Conservation (phyloP, 306 rosid species). For the Quercus bicolor region DNA sequence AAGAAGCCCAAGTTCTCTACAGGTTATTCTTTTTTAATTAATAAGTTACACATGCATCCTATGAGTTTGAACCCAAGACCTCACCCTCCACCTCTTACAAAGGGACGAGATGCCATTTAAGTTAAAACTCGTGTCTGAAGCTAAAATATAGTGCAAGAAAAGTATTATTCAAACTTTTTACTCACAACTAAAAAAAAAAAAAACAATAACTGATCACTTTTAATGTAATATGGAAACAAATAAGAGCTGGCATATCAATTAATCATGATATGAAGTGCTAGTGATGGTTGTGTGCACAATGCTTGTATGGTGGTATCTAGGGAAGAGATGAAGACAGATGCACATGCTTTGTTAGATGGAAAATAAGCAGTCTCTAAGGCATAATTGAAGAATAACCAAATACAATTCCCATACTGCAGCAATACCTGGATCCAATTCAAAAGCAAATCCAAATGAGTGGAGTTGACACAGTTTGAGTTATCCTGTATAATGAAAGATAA, state of each 20-base stretch:
- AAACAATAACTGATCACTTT: background rate
- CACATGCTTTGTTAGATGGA: background rate
- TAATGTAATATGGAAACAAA: background rate
- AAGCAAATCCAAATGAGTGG: constrained; percentile 65
- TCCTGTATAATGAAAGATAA: constrained; percentile 45
- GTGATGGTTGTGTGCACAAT: background rate
- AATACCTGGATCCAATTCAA: constrained; percentile 87
- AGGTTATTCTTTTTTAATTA: no score
- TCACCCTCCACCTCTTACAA: no score
- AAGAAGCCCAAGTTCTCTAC: background rate
- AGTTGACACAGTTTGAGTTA: constrained; percentile 28
- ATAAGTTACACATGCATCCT: no score
- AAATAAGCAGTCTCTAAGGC: background rate
- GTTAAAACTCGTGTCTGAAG: background rate
- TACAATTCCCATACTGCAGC: background rate
- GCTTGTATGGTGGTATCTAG: background rate
- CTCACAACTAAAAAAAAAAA: background rate
- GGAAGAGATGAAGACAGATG: background rate
- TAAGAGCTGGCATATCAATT: background rate
- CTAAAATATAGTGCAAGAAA: background rate
- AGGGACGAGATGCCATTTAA: no score
- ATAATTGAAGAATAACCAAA: constrained; percentile 1
- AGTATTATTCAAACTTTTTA: background rate
- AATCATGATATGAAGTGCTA: background rate
- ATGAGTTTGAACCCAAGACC: no score